Evolutionary conservation across 2,329 filamentous ascomycete species (phyloP).

Genomic region (Hypoxylon sp.): DNA sequence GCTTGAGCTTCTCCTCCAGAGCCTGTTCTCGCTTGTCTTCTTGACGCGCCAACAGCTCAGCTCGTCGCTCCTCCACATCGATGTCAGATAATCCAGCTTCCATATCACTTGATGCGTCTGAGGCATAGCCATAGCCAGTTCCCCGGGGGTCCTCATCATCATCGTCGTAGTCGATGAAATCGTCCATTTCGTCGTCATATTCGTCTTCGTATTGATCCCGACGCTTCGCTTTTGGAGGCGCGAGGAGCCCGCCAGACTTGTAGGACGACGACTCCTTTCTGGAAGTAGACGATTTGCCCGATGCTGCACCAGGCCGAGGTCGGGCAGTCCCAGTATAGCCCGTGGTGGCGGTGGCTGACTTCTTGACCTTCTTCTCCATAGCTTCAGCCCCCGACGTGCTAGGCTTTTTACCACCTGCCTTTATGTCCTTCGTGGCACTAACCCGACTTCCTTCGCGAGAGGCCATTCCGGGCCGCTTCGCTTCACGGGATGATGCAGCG

Average conservation of each 20-base stretch:
- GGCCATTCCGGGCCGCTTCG: conserved; percentile 27
- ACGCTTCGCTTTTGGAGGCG: conserved; percentile 50
- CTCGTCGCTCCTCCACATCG: conserved; percentile 75
- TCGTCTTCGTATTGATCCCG: conserved; percentile 66
- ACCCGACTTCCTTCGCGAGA: conserved; percentile 39
- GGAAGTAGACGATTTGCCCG: conserved; percentile 45
- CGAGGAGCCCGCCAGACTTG: conserved; percentile 51
- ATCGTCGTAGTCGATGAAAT: conserved; percentile 72
- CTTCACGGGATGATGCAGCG: conserved; percentile 38
- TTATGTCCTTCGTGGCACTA: conserved; percentile 42
- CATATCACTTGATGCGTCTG: conserved; percentile 80
- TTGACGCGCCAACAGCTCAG: conserved; percentile 70
- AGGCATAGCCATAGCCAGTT: conserved; percentile 66
- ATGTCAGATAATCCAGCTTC: conserved; percentile 81
- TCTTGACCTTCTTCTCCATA: conserved; percentile 69
- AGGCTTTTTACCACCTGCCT: conserved; percentile 46
- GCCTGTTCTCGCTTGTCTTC: conserved; percentile 74
- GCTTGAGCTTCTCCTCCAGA: conserved; percentile 52
- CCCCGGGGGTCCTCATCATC: conserved; percentile 60
- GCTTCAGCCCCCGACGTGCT: conserved; percentile 53
- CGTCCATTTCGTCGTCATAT: conserved; percentile 70
- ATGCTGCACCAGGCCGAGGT: conserved; percentile 60
- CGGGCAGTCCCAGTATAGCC: conserved; percentile 74
- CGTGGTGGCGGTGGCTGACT: conserved; percentile 70
- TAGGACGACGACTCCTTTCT: conserved; percentile 32